Percentiles rank a stretch among this genome's conserved stretches.
phyloP scores from a whole-genome alignment of 257 asterid species.

The Lantana camara region DNA sequence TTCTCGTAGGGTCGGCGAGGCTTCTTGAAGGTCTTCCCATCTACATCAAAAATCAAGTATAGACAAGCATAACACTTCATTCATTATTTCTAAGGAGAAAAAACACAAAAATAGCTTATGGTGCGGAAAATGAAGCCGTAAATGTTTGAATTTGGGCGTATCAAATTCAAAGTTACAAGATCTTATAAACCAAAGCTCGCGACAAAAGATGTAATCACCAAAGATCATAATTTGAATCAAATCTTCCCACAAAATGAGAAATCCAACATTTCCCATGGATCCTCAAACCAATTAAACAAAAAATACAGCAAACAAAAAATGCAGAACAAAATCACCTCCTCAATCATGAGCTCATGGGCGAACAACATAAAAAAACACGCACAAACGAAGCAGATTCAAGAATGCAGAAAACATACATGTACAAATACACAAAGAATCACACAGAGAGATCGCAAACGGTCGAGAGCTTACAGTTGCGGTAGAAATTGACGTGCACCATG shows the following conservation, averaged over 20 bases:
- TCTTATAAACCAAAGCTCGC: neutral
- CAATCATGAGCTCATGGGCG: neutral
- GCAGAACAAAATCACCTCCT: neutral
- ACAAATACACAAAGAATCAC: neutral
- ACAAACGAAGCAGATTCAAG: neutral
- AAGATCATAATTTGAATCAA: neutral
- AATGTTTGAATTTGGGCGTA: neutral
- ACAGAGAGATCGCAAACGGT: neutral
- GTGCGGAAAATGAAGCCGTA: neutral
- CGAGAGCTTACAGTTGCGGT: slow-evolving; percentile 44
- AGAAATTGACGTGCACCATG: slow-evolving; percentile 47
- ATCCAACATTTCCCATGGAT: neutral
- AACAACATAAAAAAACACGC: neutral
- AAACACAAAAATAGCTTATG: neutral
- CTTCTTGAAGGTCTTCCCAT: slow-evolving; percentile 76
- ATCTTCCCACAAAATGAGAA: neutral
- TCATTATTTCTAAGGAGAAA: no score
- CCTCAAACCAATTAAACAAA: neutral
- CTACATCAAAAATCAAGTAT: slow-evolving; percentile 24
- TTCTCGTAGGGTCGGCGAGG: slow-evolving; percentile 69
- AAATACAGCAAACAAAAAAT: neutral
- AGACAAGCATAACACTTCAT: neutral
- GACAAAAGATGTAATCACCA: neutral
- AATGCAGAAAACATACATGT: neutral
- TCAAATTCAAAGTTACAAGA: neutral